A percentile compares a stretch with the other conserved stretches of the same genome.
phyloP scores from a whole-genome alignment of 306 rosid genomes.

The Acmispon strigosus region DNA sequence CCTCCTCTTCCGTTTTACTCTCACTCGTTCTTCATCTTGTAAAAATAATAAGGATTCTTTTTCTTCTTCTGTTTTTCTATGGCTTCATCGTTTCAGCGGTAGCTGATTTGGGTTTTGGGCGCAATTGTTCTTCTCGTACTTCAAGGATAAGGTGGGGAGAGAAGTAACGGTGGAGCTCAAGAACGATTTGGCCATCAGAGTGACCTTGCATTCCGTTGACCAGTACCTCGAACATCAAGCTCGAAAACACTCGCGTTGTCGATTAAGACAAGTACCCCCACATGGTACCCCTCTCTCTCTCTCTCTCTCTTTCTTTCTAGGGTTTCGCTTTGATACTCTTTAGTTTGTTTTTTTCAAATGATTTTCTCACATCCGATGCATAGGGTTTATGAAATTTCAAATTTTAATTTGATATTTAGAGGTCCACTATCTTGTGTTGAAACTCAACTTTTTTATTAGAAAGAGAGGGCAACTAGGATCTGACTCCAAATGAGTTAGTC shows the following conservation, averaged over 20 bases:
- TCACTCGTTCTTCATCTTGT: not conserved
- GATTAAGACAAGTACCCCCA: conserved; percentile 97
- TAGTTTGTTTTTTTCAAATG: too few species aligned
- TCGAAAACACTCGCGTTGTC: conserved; percentile 93
- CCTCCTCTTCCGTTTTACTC: not conserved
- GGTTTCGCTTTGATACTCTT: not conserved
- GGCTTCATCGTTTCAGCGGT: not conserved
- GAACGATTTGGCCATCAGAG: conserved; percentile 92
- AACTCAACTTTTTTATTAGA: too few species aligned
- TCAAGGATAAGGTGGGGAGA: conserved; percentile 94
- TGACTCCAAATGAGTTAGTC: not conserved
- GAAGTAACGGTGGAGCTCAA: conserved; percentile 97
- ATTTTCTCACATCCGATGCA: too few species aligned
- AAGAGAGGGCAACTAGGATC: not conserved
- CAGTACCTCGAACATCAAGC: conserved; percentile 96
- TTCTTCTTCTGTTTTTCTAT: not conserved
- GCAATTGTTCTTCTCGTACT: conserved; percentile 96
- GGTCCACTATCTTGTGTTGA: not conserved
- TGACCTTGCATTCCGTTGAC: conserved; percentile 92
- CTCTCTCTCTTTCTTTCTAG: not conserved
- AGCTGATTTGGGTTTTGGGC: not conserved
- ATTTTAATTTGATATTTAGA: not conserved
- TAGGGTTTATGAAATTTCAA: conserved; percentile 1
- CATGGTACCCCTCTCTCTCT: conserved; percentile 75
- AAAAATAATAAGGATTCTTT: not conserved